Evolutionary conservation across 768 basidiomycete species (phyloP).

Genomic region (Daedaleopsis nitida): DNA sequence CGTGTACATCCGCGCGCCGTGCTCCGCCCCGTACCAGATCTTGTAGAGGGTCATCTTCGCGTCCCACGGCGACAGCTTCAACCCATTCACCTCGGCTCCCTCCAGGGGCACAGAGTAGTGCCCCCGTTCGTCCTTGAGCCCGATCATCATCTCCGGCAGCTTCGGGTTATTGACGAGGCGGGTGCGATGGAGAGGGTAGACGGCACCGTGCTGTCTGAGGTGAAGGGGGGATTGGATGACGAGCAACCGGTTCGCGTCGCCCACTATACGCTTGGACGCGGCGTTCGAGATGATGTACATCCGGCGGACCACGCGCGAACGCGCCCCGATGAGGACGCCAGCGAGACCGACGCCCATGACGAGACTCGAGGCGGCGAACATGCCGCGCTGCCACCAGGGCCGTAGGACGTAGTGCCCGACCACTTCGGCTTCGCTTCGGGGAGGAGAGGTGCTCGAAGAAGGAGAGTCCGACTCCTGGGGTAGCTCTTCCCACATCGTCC

Average conservation of each 20-base stretch:
- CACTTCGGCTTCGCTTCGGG: neutral
- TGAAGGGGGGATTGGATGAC: constrained; percentile 26
- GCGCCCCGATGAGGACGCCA: constrained; percentile 23
- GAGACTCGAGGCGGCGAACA: constrained; percentile 19
- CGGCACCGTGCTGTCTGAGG: constrained; percentile 18
- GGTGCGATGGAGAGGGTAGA: constrained; percentile 19
- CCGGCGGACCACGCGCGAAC: constrained; percentile 25
- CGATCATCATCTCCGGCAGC: constrained; percentile 22
- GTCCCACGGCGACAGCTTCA: constrained; percentile 17
- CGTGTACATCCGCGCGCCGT: constrained; percentile 18
- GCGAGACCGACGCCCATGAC: constrained; percentile 21
- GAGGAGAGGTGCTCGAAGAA: neutral
- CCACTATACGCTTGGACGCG: neutral
- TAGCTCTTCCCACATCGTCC: constrained; percentile 24
- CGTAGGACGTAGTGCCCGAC: constrained; percentile 23
- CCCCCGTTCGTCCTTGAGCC: constrained; percentile 16
- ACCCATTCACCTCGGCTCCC: constrained; percentile 22
- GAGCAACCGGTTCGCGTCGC: constrained; percentile 14
- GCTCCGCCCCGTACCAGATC: constrained; percentile 26
- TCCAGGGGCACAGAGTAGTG: constrained; percentile 20
- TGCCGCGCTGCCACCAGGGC: constrained; percentile 27
- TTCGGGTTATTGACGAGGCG: constrained; percentile 15
- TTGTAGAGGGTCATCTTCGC: constrained; percentile 22
- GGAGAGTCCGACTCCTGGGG: constrained; percentile 3
- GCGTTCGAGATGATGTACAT: constrained; percentile 24